phyloP scores from a whole-genome alignment of 1,284 basidiomycete genomes.

The Vanrija pseudolonga region DNA sequence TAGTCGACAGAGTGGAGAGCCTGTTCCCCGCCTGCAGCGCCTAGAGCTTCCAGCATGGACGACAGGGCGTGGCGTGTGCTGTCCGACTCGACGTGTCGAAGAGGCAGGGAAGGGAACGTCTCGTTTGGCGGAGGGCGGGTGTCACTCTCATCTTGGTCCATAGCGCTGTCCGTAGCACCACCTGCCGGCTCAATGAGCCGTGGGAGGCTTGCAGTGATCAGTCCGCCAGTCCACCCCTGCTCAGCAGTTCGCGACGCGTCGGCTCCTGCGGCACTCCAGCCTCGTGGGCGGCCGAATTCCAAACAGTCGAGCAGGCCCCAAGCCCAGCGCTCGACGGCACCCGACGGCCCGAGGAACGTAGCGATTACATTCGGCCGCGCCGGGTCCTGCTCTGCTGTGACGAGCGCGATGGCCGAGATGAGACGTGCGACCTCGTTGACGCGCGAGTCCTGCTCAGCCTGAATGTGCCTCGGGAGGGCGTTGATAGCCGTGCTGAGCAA shows the following conservation, averaged over 20 bases:
- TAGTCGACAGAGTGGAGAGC: constrained; percentile 75
- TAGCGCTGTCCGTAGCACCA: background rate
- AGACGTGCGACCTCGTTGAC: constrained; percentile 64
- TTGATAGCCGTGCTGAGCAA: constrained; percentile 59
- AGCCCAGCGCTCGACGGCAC: constrained; percentile 83
- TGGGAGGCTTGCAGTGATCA: constrained; percentile 14
- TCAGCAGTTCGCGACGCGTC: constrained; percentile 37
- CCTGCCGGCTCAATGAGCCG: constrained; percentile 15
- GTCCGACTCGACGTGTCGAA: constrained; percentile 62
- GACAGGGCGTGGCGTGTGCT: constrained; percentile 59
- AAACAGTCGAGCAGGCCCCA: constrained; percentile 73
- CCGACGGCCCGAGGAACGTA: constrained; percentile 70
- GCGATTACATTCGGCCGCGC: constrained; percentile 52
- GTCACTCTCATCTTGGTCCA: background rate
- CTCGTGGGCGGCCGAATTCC: constrained; percentile 61
- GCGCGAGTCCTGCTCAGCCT: constrained; percentile 65
- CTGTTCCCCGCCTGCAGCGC: constrained; percentile 61
- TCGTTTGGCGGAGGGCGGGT: background rate
- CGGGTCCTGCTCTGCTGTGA: constrained; percentile 44
- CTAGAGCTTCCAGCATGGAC: constrained; percentile 68
- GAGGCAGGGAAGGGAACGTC: constrained; percentile 49
- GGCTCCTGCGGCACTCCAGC: constrained; percentile 50
- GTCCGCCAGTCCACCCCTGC: constrained; percentile 41
- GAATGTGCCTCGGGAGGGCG: constrained; percentile 69
- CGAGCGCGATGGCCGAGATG: constrained; percentile 65